phyloP scores from a whole-genome alignment of 2,329 filamentous ascomycete species.

The Botrytis paeoniae region DNA sequence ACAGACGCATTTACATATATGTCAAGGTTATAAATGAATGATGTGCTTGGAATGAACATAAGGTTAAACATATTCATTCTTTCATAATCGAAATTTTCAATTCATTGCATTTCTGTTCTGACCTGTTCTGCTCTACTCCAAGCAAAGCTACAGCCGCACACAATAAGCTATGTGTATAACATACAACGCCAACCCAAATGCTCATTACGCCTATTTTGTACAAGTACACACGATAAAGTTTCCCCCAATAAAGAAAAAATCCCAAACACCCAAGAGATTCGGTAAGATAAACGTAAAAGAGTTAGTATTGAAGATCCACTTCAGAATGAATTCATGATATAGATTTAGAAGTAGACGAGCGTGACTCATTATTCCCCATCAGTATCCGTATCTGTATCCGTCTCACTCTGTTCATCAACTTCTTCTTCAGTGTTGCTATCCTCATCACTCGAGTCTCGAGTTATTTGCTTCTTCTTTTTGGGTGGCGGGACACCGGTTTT shows the following conservation, averaged over 20 bases:
- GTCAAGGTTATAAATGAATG: not conserved
- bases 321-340: not conserved
- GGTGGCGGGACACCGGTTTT: constrained; percentile 64
- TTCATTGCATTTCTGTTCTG: not conserved
- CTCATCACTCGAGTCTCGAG: constrained; percentile 63
- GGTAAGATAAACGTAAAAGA: not conserved
- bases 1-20: not conserved
- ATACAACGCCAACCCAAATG: constrained; percentile 18
- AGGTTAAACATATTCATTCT: not conserved
- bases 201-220: constrained; percentile 17
- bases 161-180: constrained; percentile 18
- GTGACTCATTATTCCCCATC: constrained; percentile 38
- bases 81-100: not conserved
- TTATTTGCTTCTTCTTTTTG: constrained; percentile 57
- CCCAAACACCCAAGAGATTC: constrained; percentile 19
- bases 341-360: not conserved
- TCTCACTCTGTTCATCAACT: constrained; percentile 60
- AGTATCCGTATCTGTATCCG: constrained; percentile 62
- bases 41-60: not conserved
- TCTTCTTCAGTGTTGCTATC: constrained; percentile 80
- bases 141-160: constrained; percentile 19
- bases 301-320: not conserved
- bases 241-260: constrained; percentile 11
- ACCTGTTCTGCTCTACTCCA: not conserved
- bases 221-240: not conserved